A percentile compares a stretch with the other conserved stretches of the same genome.
Conservation (phyloP, 2,329 filamentous ascomycete species). For the Aspergillus latus region DNA sequence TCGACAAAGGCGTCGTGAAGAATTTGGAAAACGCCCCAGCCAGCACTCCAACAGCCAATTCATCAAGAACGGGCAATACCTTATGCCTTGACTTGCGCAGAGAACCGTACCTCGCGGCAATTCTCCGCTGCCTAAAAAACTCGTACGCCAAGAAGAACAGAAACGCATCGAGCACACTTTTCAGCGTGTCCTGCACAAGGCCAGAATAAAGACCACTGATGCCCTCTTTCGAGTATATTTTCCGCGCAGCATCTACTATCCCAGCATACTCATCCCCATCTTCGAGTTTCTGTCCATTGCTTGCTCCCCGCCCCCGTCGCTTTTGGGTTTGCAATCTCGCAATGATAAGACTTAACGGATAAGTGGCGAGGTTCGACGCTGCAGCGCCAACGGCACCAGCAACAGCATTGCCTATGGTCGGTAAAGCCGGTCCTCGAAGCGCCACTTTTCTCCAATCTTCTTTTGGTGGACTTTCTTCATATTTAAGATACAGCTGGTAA, state of each 20-base stretch:
- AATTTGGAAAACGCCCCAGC: slow-evolving; percentile 74
- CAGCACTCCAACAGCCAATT: slow-evolving; percentile 67
- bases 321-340: slow-evolving; percentile 76
- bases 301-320: slow-evolving; percentile 46
- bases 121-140: slow-evolving; percentile 49
- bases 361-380: slow-evolving; percentile 73
- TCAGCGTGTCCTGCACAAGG: slow-evolving; percentile 62
- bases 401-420: slow-evolving; percentile 76
- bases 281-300: slow-evolving; percentile 43
- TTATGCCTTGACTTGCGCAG: slow-evolving; percentile 28
- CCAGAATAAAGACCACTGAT: slow-evolving; percentile 73
- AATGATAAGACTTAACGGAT: slow-evolving; percentile 78
- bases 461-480: slow-evolving; percentile 33
- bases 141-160: slow-evolving; percentile 84
- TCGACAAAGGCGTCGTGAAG: slow-evolving; percentile 76
- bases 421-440: slow-evolving; percentile 52
- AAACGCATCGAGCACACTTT: slow-evolving; percentile 72
- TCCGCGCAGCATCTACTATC: slow-evolving; percentile 66
- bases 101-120: slow-evolving; percentile 37
- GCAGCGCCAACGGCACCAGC: slow-evolving; percentile 77
- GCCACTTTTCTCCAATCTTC: slow-evolving; percentile 34
- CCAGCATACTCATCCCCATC: slow-evolving; percentile 58
- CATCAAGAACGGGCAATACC: slow-evolving; percentile 63
- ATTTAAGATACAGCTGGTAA: slow-evolving; percentile 47
- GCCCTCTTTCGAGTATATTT: slow-evolving; percentile 72